phyloP scores from a whole-genome alignment of 257 asterid genomes.

The Lavandula angustifolia region DNA sequence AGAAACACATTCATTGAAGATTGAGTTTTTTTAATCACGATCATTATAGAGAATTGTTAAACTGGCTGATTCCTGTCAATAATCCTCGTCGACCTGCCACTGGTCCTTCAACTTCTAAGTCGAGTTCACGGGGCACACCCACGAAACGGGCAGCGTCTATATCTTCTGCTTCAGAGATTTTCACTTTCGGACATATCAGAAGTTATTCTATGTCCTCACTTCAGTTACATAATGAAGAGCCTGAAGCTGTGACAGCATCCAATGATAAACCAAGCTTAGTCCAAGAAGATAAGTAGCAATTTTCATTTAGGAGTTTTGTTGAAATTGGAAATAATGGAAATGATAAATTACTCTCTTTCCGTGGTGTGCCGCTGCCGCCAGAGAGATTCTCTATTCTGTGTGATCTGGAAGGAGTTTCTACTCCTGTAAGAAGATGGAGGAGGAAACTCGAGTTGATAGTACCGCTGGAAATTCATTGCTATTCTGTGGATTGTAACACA shows the following conservation, averaged over 20 bases:
- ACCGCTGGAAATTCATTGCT: slow-evolving; percentile 75
- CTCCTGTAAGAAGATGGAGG: slow-evolving; percentile 95
- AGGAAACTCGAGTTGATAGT: slow-evolving; percentile 84
- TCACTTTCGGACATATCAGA: slow-evolving; percentile 76
- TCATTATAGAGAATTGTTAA: slow-evolving; percentile 73
- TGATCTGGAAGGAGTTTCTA: slow-evolving; percentile 92
- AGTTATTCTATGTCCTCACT: slow-evolving; percentile 97
- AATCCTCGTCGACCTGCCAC: slow-evolving; percentile 64
- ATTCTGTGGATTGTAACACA: slow-evolving; percentile 77
- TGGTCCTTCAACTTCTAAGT: slow-evolving; percentile 60
- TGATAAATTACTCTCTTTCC: slow-evolving; percentile 74
- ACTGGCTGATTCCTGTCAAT: slow-evolving; percentile 95
- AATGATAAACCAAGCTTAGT: slow-evolving; percentile 51
- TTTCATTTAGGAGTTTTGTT: slow-evolving; percentile 57
- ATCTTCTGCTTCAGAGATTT: slow-evolving; percentile 78
- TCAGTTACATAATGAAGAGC: slow-evolving; percentile 54
- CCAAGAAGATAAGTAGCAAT: slow-evolving; percentile 72
- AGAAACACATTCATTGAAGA: slow-evolving; percentile 43
- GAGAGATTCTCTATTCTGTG: slow-evolving; percentile 90
- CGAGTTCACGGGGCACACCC: slow-evolving; percentile 62
- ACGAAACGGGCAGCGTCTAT: slow-evolving; percentile 55
- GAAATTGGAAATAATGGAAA: slow-evolving; percentile 52
- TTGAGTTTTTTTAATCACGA: slow-evolving; percentile 45
- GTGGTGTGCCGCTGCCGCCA: slow-evolving; percentile 80
- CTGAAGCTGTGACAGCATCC: slow-evolving; percentile 54